Evolutionary conservation across 73 alveolate species (phyloP), one percentile per base, ranked within the genome.

Genomic region (Durusdinium trenchii): DNA sequence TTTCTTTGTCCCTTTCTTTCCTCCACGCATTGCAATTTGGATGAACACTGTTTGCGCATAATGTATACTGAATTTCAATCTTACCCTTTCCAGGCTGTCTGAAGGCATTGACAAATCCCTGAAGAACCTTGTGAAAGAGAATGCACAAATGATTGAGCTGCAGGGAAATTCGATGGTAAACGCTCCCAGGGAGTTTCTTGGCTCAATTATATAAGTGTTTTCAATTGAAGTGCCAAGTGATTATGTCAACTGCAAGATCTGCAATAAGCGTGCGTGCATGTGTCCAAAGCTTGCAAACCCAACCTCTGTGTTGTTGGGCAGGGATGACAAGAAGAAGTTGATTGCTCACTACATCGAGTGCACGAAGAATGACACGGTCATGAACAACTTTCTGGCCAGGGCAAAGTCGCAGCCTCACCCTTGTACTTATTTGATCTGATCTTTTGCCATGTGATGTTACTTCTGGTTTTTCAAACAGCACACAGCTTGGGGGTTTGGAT

Each of bases 331-430:
- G 23, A 75, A 75, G 86, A 38, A 40, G 12, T 75, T 75, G 86
- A 35, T 38, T n/a, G 43, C 3, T n/a, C 69, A 47, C 67, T 79
- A 23, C 67, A 47, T 48, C 69, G 2, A 79, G 2, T 79, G 90
- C 90, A 79, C 90, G 46, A 79, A 79, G 67, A 20, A 79, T 23
- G 90, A 79, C 46, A 48, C 67, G 69, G 26, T 48, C 90, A 47
- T 79, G 90, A 79, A 79, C 90, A 79, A 79, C 46, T 79, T 1
- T 6, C 62, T 79, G 14, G 67, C 90, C 3, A 4, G 90, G 6
- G 62, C 90, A 1, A 79, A 79, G 86, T 75, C 38, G 3, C 5
- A 38, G 23, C 86, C 86, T 75, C 57, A 75, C 5, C 16, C 36
- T 4, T 9, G 32, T 40, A 62, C 6, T 16, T 14, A 36, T 71